Evolutionary conservation across 1,139 yeast genomes (phyloP).

Genomic region (Nakaseomyces nivariensis): DNA sequence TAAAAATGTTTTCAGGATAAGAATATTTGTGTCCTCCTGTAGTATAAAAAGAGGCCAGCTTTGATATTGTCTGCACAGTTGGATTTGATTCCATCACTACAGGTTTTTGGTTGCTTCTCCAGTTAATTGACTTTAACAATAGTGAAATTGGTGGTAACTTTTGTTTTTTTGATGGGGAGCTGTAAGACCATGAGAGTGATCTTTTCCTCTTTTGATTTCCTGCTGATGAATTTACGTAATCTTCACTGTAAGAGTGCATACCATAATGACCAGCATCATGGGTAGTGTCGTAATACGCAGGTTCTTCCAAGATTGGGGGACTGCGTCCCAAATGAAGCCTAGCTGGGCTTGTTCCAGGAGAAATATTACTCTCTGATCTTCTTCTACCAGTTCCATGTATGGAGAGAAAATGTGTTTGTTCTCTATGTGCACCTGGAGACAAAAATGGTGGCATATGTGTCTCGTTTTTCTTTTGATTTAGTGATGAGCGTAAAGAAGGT

Average conservation of each 20-base stretch:
- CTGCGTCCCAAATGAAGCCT: neutral
- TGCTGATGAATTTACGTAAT: neutral
- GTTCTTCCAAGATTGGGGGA: neutral
- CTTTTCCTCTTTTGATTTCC: neutral
- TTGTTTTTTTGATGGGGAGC: neutral
- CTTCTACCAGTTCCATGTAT: neutral
- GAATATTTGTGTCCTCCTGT: conserved; percentile 21
- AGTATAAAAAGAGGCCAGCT: conserved; percentile 20
- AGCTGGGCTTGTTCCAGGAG: neutral
- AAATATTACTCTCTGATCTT: neutral
- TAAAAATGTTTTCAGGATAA: conserved; percentile 14
- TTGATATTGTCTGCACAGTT: conserved; percentile 16
- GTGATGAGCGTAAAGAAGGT: neutral
- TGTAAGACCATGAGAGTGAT: neutral
- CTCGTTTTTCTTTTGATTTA: neutral
- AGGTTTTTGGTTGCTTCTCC: neutral
- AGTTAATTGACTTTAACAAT: neutral
- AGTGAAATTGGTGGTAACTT: conserved; percentile 1
- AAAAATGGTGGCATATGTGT: neutral
- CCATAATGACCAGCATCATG: neutral
- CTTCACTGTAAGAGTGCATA: neutral
- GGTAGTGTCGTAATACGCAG: neutral
- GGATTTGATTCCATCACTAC: conserved; percentile 7
- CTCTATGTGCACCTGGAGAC: neutral
- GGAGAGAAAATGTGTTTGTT: neutral